Evolutionary conservation across 768 basidiomycete species (phyloP), one percentile per base, ranked within the genome.

Genomic region (Leucocoprinus sp.): DNA sequence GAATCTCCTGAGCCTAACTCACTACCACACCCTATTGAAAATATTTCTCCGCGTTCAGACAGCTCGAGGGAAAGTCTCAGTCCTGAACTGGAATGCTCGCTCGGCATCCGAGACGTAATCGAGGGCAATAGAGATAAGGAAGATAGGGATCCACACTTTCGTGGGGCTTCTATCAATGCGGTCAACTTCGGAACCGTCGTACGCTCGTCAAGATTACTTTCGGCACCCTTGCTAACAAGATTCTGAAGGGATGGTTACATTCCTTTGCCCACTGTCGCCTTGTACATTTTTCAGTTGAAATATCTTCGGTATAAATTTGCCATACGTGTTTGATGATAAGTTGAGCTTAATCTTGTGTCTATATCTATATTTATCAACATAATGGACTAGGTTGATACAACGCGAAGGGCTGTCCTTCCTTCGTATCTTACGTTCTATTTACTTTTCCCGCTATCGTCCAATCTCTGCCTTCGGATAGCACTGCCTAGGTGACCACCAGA

Each of bases 401-500:
- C 27, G 11, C 26, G 12, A 37, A 38, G 43, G 31, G 14, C 19
- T 45, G 37, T 18, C 37, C 18, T 22, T 38, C 27, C 15, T 31
- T 31, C 26, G 22, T 21, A 43, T 43, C 33, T 35, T 22, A 24
- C 43, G 36, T 9, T 17, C 7, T 26, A 17, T 9, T 34, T 41
- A 24, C 33, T 36, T 41, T 48, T 40, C n/a, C 9, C 27, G 39
- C 19, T 41, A 34, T 48, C 46, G 39, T 42, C 40, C 46, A 48
- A 42, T 42, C 34, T 37, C 46, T 42, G 46, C 77, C 78, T 34
- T 64, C 60, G 14, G 78, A 54, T 34, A 60, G 65, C 2, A 82
- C 75, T 4, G 82, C 69, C 74, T 76, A 86, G 4, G 80, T 84
- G 36, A 90, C 62, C 1, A 89, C 84, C 0, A 86, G 89, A 0